Evolutionary conservation across 163 green algal genomes (phyloP).

Genomic region (Picocystis sp.): DNA sequence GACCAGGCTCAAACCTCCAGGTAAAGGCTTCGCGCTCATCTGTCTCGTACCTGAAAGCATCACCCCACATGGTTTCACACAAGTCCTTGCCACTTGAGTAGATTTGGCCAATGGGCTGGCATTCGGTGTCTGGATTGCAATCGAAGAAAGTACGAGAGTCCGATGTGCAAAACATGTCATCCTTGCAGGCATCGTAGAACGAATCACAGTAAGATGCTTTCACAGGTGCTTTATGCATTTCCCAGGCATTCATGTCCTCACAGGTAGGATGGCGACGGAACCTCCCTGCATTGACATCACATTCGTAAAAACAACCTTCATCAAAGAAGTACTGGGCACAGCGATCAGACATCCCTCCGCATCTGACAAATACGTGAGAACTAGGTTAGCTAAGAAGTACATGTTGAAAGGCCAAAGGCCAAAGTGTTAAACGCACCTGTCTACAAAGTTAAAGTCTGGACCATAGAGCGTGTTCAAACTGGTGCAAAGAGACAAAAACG

Average conservation of each 20-base stretch:
- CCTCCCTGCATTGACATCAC: constrained; percentile 21
- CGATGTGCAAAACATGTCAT: constrained; percentile 13
- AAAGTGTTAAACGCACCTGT: too few species aligned
- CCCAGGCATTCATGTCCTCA: constrained; percentile 3
- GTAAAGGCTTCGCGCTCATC: constrained; percentile 19
- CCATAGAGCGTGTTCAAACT: too few species aligned
- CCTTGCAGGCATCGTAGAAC: constrained; percentile 23
- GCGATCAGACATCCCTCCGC: too few species aligned
- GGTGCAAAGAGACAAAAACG: too few species aligned
- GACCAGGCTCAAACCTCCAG: too few species aligned
- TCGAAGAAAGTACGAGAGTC: too few species aligned
- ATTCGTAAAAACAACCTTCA: constrained; percentile 22
- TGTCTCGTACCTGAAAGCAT: constrained; percentile 10
- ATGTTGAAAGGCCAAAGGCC: too few species aligned
- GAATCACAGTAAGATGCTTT: constrained; percentile 17
- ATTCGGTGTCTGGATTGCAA: too few species aligned
- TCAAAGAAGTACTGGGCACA: too few species aligned
- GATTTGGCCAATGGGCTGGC: constrained; percentile 2
- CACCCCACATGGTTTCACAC: constrained; percentile 14
- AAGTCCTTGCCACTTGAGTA: constrained; percentile 13
- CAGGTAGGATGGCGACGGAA: constrained; percentile 15
- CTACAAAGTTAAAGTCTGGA: too few species aligned
- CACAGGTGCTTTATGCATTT: constrained; percentile 20
- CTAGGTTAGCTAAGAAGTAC: too few species aligned
- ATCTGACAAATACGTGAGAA: too few species aligned